Conservation (phyloP, 148 eudicot species). For the Rhododendron ovatum region DNA sequence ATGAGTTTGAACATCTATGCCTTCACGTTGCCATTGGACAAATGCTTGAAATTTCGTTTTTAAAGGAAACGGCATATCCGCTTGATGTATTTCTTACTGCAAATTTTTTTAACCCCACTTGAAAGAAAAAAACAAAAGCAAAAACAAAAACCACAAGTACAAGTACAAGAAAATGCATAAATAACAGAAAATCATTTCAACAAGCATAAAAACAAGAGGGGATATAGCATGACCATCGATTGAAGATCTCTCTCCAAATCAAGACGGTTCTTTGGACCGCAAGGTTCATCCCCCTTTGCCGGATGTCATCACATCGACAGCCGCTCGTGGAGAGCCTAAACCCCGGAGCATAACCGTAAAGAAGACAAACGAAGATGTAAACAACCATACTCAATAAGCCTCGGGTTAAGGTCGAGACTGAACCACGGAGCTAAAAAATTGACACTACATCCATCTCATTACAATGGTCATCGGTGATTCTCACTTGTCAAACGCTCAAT, state of each 20-base stretch:
- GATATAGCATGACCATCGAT: too few species aligned
- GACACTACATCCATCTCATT: background rate
- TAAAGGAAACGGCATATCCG: too few species aligned
- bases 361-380: background rate
- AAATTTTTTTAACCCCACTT: background rate
- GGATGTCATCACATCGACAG: background rate
- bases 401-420: too few species aligned
- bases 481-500: too few species aligned
- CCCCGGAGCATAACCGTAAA: background rate
- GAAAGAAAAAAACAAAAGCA: background rate
- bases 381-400: background rate
- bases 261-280: background rate
- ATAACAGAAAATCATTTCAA: too few species aligned
- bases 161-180: background rate
- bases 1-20: too few species aligned
- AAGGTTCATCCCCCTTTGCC: background rate
- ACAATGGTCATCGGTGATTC: too few species aligned
- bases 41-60: too few species aligned
- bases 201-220: background rate
- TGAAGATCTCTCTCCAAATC: too few species aligned
- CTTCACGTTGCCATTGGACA: too few species aligned
- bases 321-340: background rate
- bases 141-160: too few species aligned
- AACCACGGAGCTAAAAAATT: background rate
- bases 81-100: too few species aligned